Evolutionary conservation across 192 early-diverging fungal species (phyloP).

Genomic region (Umbelopsis sp.): DNA sequence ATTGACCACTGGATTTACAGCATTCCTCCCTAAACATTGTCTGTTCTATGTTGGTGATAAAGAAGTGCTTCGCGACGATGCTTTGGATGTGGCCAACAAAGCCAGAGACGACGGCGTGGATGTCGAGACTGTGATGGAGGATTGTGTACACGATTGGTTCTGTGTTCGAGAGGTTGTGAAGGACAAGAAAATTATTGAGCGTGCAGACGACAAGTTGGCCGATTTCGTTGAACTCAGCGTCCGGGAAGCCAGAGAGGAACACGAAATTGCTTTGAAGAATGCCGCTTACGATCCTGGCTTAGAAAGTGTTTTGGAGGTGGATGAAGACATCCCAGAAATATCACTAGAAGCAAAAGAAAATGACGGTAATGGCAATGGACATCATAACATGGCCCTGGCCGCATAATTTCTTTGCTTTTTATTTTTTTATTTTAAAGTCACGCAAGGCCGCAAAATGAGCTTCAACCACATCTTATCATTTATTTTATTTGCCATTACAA

Average conservation of each 20-base stretch:
- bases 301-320: background rate
- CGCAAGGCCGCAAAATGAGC: background rate
- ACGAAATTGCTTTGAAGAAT: background rate
- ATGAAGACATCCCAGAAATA: slow-evolving; percentile 12
- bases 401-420: background rate
- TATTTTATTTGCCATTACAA: background rate
- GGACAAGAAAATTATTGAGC: slow-evolving; percentile 33
- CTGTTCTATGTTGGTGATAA: slow-evolving; percentile 38
- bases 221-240: slow-evolving; percentile 30
- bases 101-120: slow-evolving; percentile 36
- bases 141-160: slow-evolving; percentile 47
- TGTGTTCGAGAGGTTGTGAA: slow-evolving; percentile 44
- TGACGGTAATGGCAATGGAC: background rate
- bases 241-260: background rate
- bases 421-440: background rate
- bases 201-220: slow-evolving; percentile 36
- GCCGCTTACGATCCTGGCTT: background rate
- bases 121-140: slow-evolving; percentile 35
- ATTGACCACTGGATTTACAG: slow-evolving; percentile 36
- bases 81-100: slow-evolving; percentile 34
- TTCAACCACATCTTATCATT: background rate
- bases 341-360: slow-evolving; percentile 4
- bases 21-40: slow-evolving; percentile 32
- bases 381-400: background rate
- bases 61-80: slow-evolving; percentile 44